These are phyloP conservation scores for Clitoria ternatea DNA, from an alignment of 306 rosid genomes.

Conservation along the genomic window DNA sequence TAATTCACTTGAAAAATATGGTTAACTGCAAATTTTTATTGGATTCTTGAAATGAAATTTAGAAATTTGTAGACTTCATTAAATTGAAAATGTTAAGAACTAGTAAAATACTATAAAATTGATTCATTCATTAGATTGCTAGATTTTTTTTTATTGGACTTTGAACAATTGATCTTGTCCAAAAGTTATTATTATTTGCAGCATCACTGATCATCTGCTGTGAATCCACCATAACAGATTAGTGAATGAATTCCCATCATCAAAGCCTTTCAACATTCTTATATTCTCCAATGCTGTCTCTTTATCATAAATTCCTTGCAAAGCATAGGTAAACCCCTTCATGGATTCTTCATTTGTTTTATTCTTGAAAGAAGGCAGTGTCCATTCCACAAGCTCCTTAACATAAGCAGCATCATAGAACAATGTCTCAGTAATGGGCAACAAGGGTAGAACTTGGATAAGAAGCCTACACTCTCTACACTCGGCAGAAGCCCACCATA, in stretches of 20 bases:
- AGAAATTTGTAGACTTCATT: too few relatives aligned
- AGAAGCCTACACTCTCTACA: slow-evolving; percentile 83
- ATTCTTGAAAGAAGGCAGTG: slow-evolving; percentile 64
- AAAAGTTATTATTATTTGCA: background rate
- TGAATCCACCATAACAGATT: slow-evolving; percentile 95
- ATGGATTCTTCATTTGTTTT: slow-evolving; percentile 68
- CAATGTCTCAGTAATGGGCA: slow-evolving; percentile 65
- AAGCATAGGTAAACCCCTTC: slow-evolving; percentile 85
- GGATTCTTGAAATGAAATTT: too few relatives aligned
- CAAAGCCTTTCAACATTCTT: slow-evolving; percentile 54
- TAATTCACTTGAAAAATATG: too few relatives aligned
- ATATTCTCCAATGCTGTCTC: slow-evolving; percentile 50
- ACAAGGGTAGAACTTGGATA: slow-evolving; percentile 68
- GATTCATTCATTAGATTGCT: too few relatives aligned
- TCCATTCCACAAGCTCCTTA: slow-evolving; percentile 75
- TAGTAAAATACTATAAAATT: too few relatives aligned
- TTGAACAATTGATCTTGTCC: background rate
- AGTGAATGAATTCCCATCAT: slow-evolving; percentile 81
- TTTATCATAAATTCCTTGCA: slow-evolving; percentile 68
- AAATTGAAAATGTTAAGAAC: too few relatives aligned
- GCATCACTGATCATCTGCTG: slow-evolving; percentile 49
- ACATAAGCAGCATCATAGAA: slow-evolving; percentile 56
- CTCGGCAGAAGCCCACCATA: slow-evolving; percentile 77
- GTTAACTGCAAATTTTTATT: too few relatives aligned
- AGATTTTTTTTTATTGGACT: too few relatives aligned